Base-by-base conservation (phyloP, 2,329 filamentous ascomycete genomes). In the Aureobasidium sp. region DNA sequence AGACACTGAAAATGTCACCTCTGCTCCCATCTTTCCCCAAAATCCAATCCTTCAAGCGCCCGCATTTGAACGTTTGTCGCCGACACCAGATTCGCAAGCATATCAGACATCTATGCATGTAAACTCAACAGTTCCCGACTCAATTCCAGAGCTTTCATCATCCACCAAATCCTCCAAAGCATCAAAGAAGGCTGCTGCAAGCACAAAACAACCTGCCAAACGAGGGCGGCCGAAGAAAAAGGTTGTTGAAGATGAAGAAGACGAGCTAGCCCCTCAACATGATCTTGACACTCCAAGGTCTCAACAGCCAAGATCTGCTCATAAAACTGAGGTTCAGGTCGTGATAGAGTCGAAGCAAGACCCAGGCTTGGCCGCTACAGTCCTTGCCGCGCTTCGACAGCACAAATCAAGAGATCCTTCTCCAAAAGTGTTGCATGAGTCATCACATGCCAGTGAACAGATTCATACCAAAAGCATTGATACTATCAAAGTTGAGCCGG, bases 1-100 rank as follows among this genome's bases (percentile, higher is more conserved):
- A 30, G 48, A 45, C 25, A 34, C 44, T 4, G 19, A 27, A n/a
- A 16, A 35, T 24, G 24, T n/a, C 12, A 32, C n/a, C 19, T 21
- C 32, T 19, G 11, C 19, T 11, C 11, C 42, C 11, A 47, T 39
- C 3, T 39, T 52, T 25, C 29, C 51, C 21, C 38, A 35, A n/a
- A 29, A 51, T 27, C 40, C 44, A 6, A 41, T 55, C 29, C 17
- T 54, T 41, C 30, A 45, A 25, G 52, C 51, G 30, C 27, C 30
- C 5, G 24, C 24, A 14, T 37, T 41, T 14, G 41, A 50, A 27
- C 7, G 34, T 17, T 12, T 39, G 25, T 45, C 51, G 14, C 51
- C 51, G 8, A 27, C 8, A 2, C 40, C 40, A 3, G 49, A 30
- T 2, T 3, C 37, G 7, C 12, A 6, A 19, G n/a, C 3, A 10